Conservation (phyloP, 2,329 filamentous ascomycete genomes). For the Metarhizium anisopliae region DNA sequence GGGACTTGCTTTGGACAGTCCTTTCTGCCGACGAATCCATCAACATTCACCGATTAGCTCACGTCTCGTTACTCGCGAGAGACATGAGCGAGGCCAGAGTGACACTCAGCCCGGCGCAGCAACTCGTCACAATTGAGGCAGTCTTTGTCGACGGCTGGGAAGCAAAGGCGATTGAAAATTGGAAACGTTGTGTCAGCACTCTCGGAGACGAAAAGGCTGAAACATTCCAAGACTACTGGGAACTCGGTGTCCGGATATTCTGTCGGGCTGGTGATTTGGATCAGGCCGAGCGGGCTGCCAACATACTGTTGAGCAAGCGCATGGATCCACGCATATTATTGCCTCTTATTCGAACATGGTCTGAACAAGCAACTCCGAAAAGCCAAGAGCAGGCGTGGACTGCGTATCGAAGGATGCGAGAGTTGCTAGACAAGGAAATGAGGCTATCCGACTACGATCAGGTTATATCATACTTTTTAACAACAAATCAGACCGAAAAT, state of each 20-base stretch:
- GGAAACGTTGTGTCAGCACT: slow-evolving; percentile 47
- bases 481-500: slow-evolving; percentile 53
- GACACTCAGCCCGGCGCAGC: slow-evolving; percentile 45
- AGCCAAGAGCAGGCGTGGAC: slow-evolving; percentile 52
- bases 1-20: slow-evolving; percentile 58
- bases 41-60: slow-evolving; percentile 48
- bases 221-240: slow-evolving; percentile 47
- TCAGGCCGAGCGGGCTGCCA: slow-evolving; percentile 47
- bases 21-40: slow-evolving; percentile 42
- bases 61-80: slow-evolving; percentile 52
- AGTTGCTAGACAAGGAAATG: slow-evolving; percentile 50
- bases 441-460: slow-evolving; percentile 68
- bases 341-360: slow-evolving; percentile 61
- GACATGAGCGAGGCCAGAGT: slow-evolving; percentile 56
- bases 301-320: slow-evolving; percentile 40
- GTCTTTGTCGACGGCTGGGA: slow-evolving; percentile 55
- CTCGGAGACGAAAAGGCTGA: slow-evolving; percentile 38
- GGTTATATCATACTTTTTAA: slow-evolving; percentile 62
- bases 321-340: slow-evolving; percentile 50
- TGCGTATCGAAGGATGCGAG: slow-evolving; percentile 56
- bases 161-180: slow-evolving; percentile 51
- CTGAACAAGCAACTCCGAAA: slow-evolving; percentile 38
- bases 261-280: slow-evolving; percentile 48
- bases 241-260: slow-evolving; percentile 58
- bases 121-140: slow-evolving; percentile 59